These are phyloP conservation scores for Vigna hirtella DNA, from an alignment of 306 rosid genomes.

Conservation along the genomic window DNA sequence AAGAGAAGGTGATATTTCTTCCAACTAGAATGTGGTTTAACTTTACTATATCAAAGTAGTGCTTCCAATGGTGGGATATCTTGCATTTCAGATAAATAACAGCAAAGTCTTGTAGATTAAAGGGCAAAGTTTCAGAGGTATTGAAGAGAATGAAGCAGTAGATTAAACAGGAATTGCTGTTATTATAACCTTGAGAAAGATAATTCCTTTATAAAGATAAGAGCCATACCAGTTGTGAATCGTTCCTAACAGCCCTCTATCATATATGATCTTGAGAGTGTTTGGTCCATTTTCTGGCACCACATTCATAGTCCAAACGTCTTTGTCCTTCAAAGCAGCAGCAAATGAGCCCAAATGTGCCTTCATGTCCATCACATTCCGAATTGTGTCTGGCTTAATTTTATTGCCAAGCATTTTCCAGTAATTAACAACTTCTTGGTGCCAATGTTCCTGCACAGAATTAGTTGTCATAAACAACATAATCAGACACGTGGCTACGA, in stretches of 20 bases:
- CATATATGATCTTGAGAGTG: constrained; percentile 87
- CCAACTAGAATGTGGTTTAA: constrained; percentile 2
- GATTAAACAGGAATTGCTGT: constrained; percentile 25
- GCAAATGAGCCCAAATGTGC: constrained; percentile 90
- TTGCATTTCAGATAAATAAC: neutral
- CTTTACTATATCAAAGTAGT: neutral
- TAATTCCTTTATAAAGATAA: constrained; percentile 7
- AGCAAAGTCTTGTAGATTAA: neutral
- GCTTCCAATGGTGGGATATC: neutral
- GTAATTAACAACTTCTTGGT: constrained; percentile 67
- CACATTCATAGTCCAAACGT: constrained; percentile 97
- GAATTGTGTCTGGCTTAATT: constrained; percentile 65
- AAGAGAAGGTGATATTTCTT: neutral
- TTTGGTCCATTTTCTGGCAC: constrained; percentile 88
- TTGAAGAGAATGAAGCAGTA: constrained; percentile 11
- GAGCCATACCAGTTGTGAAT: constrained; percentile 78
- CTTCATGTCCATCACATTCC: constrained; percentile 98
- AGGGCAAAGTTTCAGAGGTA: neutral
- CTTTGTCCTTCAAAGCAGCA: constrained; percentile 85
- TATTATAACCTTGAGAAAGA: constrained; percentile 8
- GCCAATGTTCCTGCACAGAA: constrained; percentile 77
- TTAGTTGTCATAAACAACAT: constrained; percentile 37
- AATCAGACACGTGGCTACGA: neutral
- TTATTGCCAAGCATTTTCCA: constrained; percentile 78
- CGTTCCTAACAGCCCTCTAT: constrained; percentile 92